Base-by-base conservation (phyloP, 202 grass and related monocot genomes). In the Sporobolus alterniflorus region DNA sequence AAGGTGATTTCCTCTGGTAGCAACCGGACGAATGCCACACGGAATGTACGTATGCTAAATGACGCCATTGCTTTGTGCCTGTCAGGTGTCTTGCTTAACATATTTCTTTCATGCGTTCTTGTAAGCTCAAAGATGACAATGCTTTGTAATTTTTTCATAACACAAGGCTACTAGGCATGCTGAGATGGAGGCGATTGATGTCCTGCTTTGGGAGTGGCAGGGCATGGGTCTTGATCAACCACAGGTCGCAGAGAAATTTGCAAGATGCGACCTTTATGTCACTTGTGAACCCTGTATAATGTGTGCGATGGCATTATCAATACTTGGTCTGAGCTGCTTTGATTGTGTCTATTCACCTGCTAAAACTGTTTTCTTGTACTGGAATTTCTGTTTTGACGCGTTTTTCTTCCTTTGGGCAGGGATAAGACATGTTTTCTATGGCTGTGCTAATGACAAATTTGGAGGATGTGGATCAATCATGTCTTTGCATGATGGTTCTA, bases 271-370 rank as follows among this genome's bases (percentile, higher is more conserved):
- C 73, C 89, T 99, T 64, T 99, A 90, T 68, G 96, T 94, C 64
- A 99, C 91, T 9, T 96, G 93, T 57, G 96, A 99, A 56, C 96
- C 93, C 13, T 94, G 93, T 79, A 96, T 96, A 87, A 96, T 99
- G 96, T 98, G 91, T 31, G 93, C 96, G 17, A 89, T 71, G 6
- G 87, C 91, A 24, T 90, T 94, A 42, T 96, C 91, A 22, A 90
- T 96, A 81, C 74, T 99, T 79, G 96, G 93, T 99, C 39, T 64
- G 86, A 50, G 69, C 16, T 74, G 24, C 41, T 44, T 75, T 46
- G 39, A 51, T 59, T 75, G 43, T 49, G 39, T 72, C 16, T 67
- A 39, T 11, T 68, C 10, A 20, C 32, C 7, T 82, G 47, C 70
- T 85, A 69, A 74, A n/a, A 64, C 11, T 75, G 44, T 52, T 56